Evolutionary conservation across 192 early-diverging fungal genomes (phyloP), one percentile per base, ranked within the genome.

Genomic region (Spizellomyces punctatus): DNA sequence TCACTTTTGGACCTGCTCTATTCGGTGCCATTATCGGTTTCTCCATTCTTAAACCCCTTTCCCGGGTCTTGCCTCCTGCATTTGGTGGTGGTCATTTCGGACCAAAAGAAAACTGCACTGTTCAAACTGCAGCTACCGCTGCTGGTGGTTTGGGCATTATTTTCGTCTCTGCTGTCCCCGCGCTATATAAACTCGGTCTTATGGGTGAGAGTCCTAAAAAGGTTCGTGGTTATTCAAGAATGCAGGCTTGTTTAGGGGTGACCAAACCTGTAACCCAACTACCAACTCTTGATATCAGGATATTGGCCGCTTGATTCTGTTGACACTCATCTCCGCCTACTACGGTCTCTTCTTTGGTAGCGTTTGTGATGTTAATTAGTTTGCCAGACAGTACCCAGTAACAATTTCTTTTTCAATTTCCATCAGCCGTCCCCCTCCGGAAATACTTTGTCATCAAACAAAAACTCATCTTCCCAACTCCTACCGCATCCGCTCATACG

Each of bases 271-370:
- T 36, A 2, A 14, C 48, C 48, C 75, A 46, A 79, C 78, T 41
- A 83, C 36, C 88, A 91, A 63, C 57, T 64, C 36, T 73, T 88
- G 48, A 69, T 46, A 77, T 77, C 14, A 88, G 36, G 89, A 90
- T 64, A 67, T 81, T 27, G 80, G 76, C 87, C 64, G 71, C 17
- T 74, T 94, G 48, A 82, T 93, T 46, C 73, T 90, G 0, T 94
- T 91, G 91, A 88, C 89, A 17, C 54, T 94, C 36, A 91, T 85
- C 6, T 78, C 64, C 63, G 89, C 93, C 10, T 93, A 92, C 76
- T 95, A 92, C 83, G 94, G 94, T n/a, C 89, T 95, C 5, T 95
- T 94, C 79, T 94, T 94, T 82, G 93, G 91, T 6, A 36, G 27
- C 27, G 27, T 36, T 36, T 36, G 81, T 36, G 27, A 36, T 3